Evolutionary conservation across 306 rosid species (phyloP).

Genomic region (Cicer bijugum): DNA sequence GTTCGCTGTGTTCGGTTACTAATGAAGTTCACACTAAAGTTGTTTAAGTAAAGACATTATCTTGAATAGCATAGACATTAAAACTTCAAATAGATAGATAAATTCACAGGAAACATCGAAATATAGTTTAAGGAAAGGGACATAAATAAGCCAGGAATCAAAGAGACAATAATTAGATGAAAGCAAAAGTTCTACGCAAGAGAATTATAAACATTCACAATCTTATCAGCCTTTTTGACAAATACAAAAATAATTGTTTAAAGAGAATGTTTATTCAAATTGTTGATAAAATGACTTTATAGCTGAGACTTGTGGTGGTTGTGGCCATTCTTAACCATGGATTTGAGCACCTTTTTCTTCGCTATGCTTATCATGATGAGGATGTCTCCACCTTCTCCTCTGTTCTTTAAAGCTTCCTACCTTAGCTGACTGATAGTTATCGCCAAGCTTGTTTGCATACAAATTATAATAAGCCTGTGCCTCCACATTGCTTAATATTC

Average conservation of each 20-base stretch:
- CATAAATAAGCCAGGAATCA: too few species aligned
- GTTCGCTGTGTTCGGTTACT: too few species aligned
- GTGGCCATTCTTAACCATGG: not conserved
- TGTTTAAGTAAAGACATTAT: too few species aligned
- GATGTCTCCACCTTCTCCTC: slow-evolving; percentile 58
- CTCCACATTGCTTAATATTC: slow-evolving; percentile 58
- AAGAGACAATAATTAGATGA: too few species aligned
- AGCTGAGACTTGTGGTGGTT: not conserved
- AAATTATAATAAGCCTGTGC: slow-evolving; percentile 48
- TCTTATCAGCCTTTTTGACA: too few species aligned
- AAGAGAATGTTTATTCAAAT: not conserved
- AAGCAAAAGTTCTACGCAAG: too few species aligned
- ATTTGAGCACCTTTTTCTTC: not conserved
- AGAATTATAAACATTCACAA: too few species aligned
- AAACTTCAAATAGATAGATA: too few species aligned
- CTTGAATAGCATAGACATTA: too few species aligned
- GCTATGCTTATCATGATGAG: slow-evolving; percentile 4
- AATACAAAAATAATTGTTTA: not conserved
- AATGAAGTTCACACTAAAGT: too few species aligned
- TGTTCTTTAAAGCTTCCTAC: slow-evolving; percentile 69
- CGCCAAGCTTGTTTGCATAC: slow-evolving; percentile 57
- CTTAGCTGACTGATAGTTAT: slow-evolving; percentile 65
- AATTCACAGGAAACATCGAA: too few species aligned
- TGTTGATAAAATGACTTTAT: not conserved
- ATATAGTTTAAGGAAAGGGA: too few species aligned